phyloP scores from a whole-genome alignment of 257 asterid species.

The Parsonsia alboflavescens region DNA sequence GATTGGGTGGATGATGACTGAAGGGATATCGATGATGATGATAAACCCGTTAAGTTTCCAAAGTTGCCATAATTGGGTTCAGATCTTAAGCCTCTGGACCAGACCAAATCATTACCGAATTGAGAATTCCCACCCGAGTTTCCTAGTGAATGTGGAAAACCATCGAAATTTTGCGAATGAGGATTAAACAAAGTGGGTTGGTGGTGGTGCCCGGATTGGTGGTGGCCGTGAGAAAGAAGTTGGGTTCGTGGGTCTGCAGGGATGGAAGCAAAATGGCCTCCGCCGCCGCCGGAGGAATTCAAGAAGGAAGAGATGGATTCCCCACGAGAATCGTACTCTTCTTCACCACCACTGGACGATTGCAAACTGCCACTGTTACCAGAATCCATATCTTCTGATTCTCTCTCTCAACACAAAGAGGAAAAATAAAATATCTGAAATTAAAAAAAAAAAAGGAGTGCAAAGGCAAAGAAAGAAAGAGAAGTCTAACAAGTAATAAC shows the following conservation, averaged over 20 bases:
- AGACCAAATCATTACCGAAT: conserved; percentile 36
- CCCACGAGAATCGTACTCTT: conserved; percentile 58
- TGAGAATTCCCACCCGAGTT: conserved; percentile 7
- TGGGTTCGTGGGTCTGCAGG: conserved; percentile 24
- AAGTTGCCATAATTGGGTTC: conserved; percentile 26
- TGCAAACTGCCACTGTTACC: conserved; percentile 80
- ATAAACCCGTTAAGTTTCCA: conserved; percentile 20
- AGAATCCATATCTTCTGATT: conserved; percentile 45
- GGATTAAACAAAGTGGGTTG: conserved; percentile 44
- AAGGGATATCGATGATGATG: neutral
- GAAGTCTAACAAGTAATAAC: neutral
- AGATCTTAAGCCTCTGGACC: conserved; percentile 52
- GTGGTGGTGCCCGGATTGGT: conserved; percentile 9
- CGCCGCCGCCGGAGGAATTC: conserved; percentile 18
- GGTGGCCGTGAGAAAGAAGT: conserved; percentile 16
- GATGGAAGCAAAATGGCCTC: conserved; percentile 27
- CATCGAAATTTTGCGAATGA: conserved; percentile 31
- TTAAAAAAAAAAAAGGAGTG: neutral
- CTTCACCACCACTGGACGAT: conserved; percentile 67
- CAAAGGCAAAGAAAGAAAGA: neutral
- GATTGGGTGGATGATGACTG: conserved; percentile 22
- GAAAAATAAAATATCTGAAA: neutral
- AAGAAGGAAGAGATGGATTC: conserved; percentile 50
- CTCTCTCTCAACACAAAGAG: neutral
- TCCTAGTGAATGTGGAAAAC: conserved; percentile 13